These are phyloP conservation scores for Elaeagnus macrophylla DNA, from an alignment of 306 rosid species.

Conservation along the genomic window DNA sequence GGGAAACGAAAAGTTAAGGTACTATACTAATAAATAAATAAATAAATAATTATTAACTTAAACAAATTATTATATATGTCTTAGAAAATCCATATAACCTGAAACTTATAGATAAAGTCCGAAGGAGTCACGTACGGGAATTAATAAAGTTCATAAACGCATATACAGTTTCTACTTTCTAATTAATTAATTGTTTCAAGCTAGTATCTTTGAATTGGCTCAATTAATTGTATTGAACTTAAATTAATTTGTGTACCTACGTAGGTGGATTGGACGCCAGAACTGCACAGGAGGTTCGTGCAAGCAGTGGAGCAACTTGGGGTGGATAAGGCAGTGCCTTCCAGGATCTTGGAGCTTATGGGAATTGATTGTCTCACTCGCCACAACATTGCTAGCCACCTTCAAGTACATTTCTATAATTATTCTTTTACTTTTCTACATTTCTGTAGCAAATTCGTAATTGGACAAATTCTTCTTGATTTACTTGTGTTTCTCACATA, in stretches of 20 bases:
- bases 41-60: too few relatives aligned
- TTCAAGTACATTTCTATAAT: conserved; percentile 42
- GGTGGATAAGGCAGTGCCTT: conserved; percentile 94
- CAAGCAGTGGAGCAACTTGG: conserved; percentile 97
- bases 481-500: neutral
- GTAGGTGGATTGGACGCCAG: conserved; percentile 99
- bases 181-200: too few relatives aligned
- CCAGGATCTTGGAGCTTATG: conserved; percentile 90
- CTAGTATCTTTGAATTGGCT: neutral
- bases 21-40: too few relatives aligned
- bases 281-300: conserved; percentile 74
- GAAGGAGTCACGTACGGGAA: too few relatives aligned
- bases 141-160: too few relatives aligned
- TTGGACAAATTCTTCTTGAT: neutral
- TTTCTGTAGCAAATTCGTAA: neutral
- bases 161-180: too few relatives aligned
- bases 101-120: too few relatives aligned
- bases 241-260: conserved; percentile 6
- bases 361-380: conserved; percentile 94
- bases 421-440: neutral
- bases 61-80: neutral
- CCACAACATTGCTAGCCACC: conserved; percentile 96
- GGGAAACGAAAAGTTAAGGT: conserved; percentile 90
- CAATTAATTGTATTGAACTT: conserved; percentile 1
- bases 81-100: too few relatives aligned